Evolutionary conservation across 371 early-diverging fungal species (phyloP), one percentile per base, ranked within the genome.

Genomic region (Mortierella sp.): DNA sequence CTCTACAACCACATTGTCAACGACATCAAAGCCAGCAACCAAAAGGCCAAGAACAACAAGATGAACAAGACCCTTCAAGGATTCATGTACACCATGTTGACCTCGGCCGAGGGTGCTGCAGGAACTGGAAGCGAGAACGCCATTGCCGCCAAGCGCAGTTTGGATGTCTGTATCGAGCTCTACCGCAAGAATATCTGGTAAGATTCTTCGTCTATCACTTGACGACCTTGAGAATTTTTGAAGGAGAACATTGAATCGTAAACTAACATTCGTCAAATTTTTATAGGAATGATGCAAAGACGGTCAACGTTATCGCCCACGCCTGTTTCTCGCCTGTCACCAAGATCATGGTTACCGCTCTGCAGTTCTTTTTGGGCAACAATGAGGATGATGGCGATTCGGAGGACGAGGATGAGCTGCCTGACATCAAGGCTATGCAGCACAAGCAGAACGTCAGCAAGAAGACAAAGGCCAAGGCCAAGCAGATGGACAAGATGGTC

Each of bases 291-390:
- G 99, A 98, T 86, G 93, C 94, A 41, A 98, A 98, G 87, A 98
- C 99, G 8, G 97, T 97, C 79, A 98, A 98, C 87, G 96, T 98
- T 39, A 95, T 99, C 85, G 96, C 97, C 9, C 95, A 97, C 85
- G 98, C 97, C 13, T 97, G 97, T 86, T 96, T 98, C 71, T 97
- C 96, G 41, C 94, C 94, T 29, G 89, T 93, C 39, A 90, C 94
- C 78, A 98, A 98, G 85, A 90, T 99, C 43, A 92, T 94, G 68
- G 94, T 96, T 9, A 95, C 97, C 4, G 98, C 97, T 5, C 85
- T 97, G n/a, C 93, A 96, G 69, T 99, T 99, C 85, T 98, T 98
- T 79, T 89, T 98, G 79, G 95, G 94, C 47, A 88, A 89, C 48
- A 93, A 95, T 76, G 90, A 91, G 29, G 89, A 91, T 39, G 91